A percentile compares a stretch with the other conserved stretches of the same genome.
Evolutionary conservation across 139 green algal genomes (phyloP).

Genomic region (Klebsormidium nitens): DNA sequence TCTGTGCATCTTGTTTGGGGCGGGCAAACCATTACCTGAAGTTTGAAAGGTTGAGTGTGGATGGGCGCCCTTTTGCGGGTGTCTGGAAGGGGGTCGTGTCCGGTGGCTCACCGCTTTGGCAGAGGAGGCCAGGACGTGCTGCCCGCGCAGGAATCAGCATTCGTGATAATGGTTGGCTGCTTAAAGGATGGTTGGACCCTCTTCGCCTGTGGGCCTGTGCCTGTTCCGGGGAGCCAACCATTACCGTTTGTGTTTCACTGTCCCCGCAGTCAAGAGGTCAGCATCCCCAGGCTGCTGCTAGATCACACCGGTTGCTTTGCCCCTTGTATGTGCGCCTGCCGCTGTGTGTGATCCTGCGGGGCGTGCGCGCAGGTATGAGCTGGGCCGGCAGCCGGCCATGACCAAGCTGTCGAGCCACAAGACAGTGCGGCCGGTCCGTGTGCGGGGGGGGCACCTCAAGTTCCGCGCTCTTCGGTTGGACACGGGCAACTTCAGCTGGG

Average conservation of each 20-base stretch:
- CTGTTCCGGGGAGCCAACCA: background rate
- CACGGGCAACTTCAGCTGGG: constrained; percentile 94
- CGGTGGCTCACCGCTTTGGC: background rate
- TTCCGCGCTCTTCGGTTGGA: constrained; percentile 96
- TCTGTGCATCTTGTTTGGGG: constrained; percentile 15
- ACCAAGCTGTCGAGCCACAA: constrained; percentile 93
- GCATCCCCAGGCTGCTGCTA: background rate
- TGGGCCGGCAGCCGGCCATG: constrained; percentile 88
- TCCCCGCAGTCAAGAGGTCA: background rate
- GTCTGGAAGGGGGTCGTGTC: no score
- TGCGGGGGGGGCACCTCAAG: constrained; percentile 94
- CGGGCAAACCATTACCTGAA: background rate
- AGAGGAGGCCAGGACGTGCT: no score
- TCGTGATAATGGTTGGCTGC: no score
- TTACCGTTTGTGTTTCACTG: background rate
- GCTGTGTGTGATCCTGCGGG: background rate
- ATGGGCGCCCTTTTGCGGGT: background rate
- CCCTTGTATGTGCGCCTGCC: background rate
- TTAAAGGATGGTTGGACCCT: background rate
- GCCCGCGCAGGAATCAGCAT: no score
- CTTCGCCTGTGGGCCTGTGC: constrained; percentile 2
- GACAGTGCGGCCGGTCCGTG: constrained; percentile 78
- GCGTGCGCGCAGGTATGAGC: constrained; percentile 78
- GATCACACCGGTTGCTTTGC: background rate
- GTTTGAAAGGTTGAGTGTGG: background rate